Percentiles rank a stretch among this genome's conserved stretches.
Evolutionary conservation across 2,329 filamentous ascomycete species (phyloP).

Genomic region (Penicillium capsulatum): DNA sequence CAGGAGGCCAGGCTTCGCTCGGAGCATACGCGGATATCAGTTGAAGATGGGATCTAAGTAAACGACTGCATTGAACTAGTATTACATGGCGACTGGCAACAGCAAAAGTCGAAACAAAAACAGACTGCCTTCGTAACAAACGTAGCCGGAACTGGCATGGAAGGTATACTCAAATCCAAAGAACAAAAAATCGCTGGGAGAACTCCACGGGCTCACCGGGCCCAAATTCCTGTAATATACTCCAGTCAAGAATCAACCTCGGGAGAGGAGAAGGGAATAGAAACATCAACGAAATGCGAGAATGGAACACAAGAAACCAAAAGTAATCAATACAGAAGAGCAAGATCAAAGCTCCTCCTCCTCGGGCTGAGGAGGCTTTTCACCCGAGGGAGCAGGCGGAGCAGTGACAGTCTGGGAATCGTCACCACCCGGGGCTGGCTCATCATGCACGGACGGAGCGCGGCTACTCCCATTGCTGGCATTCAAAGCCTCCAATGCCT

Average conservation of each 20-base stretch:
- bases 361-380: background rate
- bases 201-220: conserved; percentile 18
- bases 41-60: conserved; percentile 2
- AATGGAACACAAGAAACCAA: conserved; percentile 12
- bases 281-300: conserved; percentile 11
- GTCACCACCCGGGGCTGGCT: conserved; percentile 20
- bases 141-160: conserved; percentile 17
- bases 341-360: conserved; percentile 9
- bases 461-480: conserved; percentile 37
- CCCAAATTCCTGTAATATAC: conserved; percentile 22
- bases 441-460: conserved; percentile 28
- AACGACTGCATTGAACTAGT: conserved; percentile 27
- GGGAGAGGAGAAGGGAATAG: conserved; percentile 11
- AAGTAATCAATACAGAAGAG: background rate
- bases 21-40: conserved; percentile 8
- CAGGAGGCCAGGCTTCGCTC: conserved; percentile 35
- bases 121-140: conserved; percentile 18
- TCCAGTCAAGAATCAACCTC: conserved; percentile 12
- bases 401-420: conserved; percentile 9
- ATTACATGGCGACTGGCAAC: conserved; percentile 24
- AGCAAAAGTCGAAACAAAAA: conserved; percentile 14
- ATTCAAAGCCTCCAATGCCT: conserved; percentile 44
- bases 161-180: no score
- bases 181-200: conserved; percentile 19
- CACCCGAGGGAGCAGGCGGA: background rate